Conservation (phyloP, 31 red algal genomes). For the Endocladia muricata region DNA sequence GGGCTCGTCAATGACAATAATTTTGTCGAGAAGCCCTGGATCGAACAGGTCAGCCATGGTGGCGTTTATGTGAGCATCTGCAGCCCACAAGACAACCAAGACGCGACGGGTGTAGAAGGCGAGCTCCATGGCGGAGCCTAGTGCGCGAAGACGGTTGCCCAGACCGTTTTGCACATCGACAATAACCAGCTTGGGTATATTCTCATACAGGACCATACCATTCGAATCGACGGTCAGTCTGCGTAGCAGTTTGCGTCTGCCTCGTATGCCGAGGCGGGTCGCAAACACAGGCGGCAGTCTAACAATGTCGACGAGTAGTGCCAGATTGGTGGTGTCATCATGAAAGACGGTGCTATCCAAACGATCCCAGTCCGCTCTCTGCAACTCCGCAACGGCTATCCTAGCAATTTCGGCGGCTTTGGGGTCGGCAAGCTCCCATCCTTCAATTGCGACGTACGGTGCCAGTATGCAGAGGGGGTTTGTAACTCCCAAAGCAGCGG, state of each 20-base stretch:
- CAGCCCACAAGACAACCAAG: constrained; percentile 55
- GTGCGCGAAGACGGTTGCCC: constrained; percentile 71
- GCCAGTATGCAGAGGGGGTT: neutral
- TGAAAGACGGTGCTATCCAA: constrained; percentile 13
- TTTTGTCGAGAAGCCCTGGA: constrained; percentile 3
- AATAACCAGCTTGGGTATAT: constrained; percentile 32
- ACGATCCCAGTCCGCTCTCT: neutral
- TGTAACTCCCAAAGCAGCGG: neutral
- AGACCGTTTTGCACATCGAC: constrained; percentile 77
- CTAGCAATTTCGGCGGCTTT: constrained; percentile 1
- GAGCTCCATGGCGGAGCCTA: constrained; percentile 58
- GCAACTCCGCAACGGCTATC: neutral
- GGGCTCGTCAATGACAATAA: constrained; percentile 28
- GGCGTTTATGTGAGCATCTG: constrained; percentile 60
- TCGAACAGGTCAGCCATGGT: constrained; percentile 50
- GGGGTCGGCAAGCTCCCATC: neutral
- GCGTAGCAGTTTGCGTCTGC: constrained; percentile 23
- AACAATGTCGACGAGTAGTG: constrained; percentile 6
- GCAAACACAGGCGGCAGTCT: constrained; percentile 30
- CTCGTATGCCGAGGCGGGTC: constrained; percentile 14
- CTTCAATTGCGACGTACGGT: neutral
- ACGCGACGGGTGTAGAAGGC: constrained; percentile 29
- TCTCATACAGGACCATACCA: constrained; percentile 1
- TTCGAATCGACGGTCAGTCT: constrained; percentile 13
- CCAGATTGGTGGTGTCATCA: constrained; percentile 6